These are phyloP conservation scores for Lactarius sanguifluus DNA, from an alignment of 768 basidiomycete species.

Conservation along the genomic window DNA sequence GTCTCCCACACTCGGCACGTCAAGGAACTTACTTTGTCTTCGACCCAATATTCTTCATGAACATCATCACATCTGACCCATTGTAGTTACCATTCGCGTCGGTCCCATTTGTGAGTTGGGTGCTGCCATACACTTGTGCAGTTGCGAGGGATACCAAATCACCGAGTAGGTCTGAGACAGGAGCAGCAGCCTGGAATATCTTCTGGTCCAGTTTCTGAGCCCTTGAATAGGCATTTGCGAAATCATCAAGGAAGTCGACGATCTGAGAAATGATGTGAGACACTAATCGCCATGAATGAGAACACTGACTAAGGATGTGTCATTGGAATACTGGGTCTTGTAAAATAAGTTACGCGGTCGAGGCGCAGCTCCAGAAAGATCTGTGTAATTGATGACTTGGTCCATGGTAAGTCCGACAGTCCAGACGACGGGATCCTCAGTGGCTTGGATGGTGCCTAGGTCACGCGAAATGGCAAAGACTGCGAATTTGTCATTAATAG, in stretches of 20 bases:
- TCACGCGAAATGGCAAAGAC: slow-evolving; percentile 34
- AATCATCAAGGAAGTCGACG: slow-evolving; percentile 47
- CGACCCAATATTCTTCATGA: slow-evolving; percentile 42
- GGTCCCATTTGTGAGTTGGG: slow-evolving; percentile 56
- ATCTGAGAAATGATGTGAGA: slow-evolving; percentile 35
- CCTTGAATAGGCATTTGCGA: slow-evolving; percentile 42
- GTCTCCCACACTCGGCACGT: not conserved
- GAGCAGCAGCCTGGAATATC: slow-evolving; percentile 47
- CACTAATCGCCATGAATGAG: not conserved
- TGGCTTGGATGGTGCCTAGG: slow-evolving; percentile 31
- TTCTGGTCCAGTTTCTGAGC: slow-evolving; percentile 49
- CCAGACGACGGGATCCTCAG: slow-evolving; percentile 7
- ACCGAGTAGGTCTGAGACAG: slow-evolving; percentile 52
- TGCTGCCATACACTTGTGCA: slow-evolving; percentile 52
- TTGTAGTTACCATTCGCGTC: slow-evolving; percentile 50
- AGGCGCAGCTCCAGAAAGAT: not conserved
- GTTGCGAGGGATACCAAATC: slow-evolving; percentile 52
- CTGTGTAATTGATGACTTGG: not conserved
- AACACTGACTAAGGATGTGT: slow-evolving; percentile 6
- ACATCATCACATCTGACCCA: slow-evolving; percentile 49
- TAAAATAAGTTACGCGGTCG: not conserved
- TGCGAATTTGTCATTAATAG: slow-evolving; percentile 27
- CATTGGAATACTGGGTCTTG: not conserved
- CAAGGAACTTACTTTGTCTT: slow-evolving; percentile 39
- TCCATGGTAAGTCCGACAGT: not conserved